phyloP scores from a whole-genome alignment of 2,329 filamentous ascomycete genomes.

The Lasiodiplodia theobromae region DNA sequence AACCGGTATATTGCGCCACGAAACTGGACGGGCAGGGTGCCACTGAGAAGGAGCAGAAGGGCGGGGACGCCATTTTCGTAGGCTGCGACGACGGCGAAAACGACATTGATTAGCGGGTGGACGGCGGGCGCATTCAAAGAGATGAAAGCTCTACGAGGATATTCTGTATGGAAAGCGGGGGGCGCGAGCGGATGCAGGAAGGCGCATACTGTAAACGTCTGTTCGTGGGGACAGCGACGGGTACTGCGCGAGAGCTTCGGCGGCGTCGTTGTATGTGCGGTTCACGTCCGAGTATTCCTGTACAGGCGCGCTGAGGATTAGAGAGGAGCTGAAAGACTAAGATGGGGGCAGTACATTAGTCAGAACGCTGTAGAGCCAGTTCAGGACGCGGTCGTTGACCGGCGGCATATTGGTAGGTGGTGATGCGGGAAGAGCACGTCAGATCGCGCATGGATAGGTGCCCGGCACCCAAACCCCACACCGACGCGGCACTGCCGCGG shows the following conservation, averaged over 20 bases:
- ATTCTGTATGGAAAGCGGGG: conserved; percentile 23
- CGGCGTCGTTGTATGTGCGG: conserved; percentile 90
- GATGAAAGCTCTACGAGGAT: background rate
- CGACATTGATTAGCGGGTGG: background rate
- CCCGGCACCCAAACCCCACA: conserved; percentile 1
- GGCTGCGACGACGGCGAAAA: conserved; percentile 59
- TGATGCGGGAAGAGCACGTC: conserved; percentile 15
- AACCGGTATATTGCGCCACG: conserved; percentile 90
- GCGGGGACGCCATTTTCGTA: conserved; percentile 88
- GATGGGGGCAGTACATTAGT: conserved; percentile 52
- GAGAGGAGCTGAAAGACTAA: conserved; percentile 31
- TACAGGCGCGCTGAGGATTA: conserved; percentile 40
- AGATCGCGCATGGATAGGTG: conserved; percentile 17
- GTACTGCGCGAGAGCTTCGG: conserved; percentile 79
- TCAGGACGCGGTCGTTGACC: conserved; percentile 87
- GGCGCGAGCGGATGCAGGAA: conserved; percentile 14
- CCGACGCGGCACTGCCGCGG: conserved; percentile 11
- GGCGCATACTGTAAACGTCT: conserved; percentile 85
- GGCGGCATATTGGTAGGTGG: conserved; percentile 57
- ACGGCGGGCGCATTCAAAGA: background rate
- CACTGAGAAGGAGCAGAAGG: conserved; percentile 83
- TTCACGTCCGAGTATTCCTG: conserved; percentile 95
- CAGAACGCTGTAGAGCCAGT: conserved; percentile 93
- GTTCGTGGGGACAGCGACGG: conserved; percentile 84
- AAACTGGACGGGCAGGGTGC: conserved; percentile 90